Evolutionary conservation across 2,329 filamentous ascomycete genomes (phyloP).

Genomic region (Gaeumannomyces tritici): DNA sequence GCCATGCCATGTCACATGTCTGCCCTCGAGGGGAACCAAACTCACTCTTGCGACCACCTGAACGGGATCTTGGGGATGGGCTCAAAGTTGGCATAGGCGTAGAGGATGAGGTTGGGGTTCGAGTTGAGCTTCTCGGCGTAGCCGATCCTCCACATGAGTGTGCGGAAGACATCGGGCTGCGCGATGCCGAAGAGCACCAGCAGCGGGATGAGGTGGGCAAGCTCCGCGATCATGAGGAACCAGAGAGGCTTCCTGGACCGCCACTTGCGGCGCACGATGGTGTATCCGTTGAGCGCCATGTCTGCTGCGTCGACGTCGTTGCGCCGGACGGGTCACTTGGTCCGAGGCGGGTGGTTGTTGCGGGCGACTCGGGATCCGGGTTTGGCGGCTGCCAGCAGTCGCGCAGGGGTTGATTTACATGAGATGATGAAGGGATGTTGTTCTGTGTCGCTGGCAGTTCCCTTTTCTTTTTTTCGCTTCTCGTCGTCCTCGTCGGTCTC

Average conservation of each 20-base stretch:
- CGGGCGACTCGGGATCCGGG: neutral
- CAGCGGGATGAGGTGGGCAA: slow-evolving; percentile 52
- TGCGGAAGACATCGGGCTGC: slow-evolving; percentile 63
- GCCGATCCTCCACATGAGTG: slow-evolving; percentile 64
- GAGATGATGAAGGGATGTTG: neutral
- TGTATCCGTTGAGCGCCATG: slow-evolving; percentile 32
- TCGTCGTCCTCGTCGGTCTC: neutral
- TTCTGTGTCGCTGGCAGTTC: neutral
- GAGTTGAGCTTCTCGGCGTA: slow-evolving; percentile 65
- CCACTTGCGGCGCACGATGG: slow-evolving; percentile 50
- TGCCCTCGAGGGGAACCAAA: slow-evolving; percentile 11
- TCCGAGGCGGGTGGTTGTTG: neutral
- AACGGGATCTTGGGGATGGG: slow-evolving; percentile 53
- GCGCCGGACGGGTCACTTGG: neutral
- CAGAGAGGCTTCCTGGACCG: slow-evolving; percentile 47
- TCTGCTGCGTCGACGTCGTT: neutral
- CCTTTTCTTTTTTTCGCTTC: too few relatives aligned
- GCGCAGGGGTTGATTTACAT: neutral
- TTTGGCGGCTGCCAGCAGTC: neutral
- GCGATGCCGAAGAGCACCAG: slow-evolving; percentile 66
- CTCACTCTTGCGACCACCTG: slow-evolving; percentile 66
- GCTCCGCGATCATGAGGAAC: slow-evolving; percentile 57
- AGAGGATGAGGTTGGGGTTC: slow-evolving; percentile 58
- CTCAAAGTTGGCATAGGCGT: slow-evolving; percentile 63
- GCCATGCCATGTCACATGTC: too few relatives aligned